Evolutionary conservation across 345 rosid species (phyloP), one percentile per base, ranked within the genome.

Genomic region (Eutrema heterophyllum): DNA sequence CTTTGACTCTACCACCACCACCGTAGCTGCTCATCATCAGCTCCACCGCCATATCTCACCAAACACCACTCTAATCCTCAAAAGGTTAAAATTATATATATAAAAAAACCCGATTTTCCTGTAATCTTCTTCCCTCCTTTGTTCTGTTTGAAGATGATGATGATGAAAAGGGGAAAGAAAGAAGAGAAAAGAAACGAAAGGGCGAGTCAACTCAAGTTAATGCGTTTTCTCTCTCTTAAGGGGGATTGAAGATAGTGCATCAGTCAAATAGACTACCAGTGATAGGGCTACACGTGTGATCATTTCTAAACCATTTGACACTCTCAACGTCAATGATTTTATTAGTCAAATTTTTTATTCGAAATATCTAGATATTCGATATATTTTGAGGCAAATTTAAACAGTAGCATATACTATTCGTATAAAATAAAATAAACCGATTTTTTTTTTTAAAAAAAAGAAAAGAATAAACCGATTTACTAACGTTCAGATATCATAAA

Each of bases 141-240:
- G 65, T 52, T 69, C 16, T 59, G 9, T 50, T 48, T 46, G 2
- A 24, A 64, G 54, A 50, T 57, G 41, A 16, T 56, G 64, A 59
- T 15, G 74, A 59, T n/a, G 68, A 27, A n/a, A 39, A 40, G 9
- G 41, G 39, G 12, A 8, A 43, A 14, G 7, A 14, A 18, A 15
- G 11, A 2, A 35, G 12, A 66, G 24, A 43, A 26, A 36, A 27
- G 14, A 64, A 54, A 73, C 4, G 32, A 36, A 56, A 39, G 43
- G 53, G 39, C 12, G 79, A 75, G 78, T 73, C 78, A 73, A 73
- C 78, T 65, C 66, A 73, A 64, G 71, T 26, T 56, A 7, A 56
- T 15, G 72, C 35, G 59, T n/a, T 65, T 58, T 72, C 46, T 64
- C 63, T 54, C 24, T 63, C 21, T 50, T 41, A 7, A 27, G 35